Evolutionary conservation across 345 rosid species (phyloP), one percentile per base, ranked within the genome.

Genomic region (Ceriops tagal): DNA sequence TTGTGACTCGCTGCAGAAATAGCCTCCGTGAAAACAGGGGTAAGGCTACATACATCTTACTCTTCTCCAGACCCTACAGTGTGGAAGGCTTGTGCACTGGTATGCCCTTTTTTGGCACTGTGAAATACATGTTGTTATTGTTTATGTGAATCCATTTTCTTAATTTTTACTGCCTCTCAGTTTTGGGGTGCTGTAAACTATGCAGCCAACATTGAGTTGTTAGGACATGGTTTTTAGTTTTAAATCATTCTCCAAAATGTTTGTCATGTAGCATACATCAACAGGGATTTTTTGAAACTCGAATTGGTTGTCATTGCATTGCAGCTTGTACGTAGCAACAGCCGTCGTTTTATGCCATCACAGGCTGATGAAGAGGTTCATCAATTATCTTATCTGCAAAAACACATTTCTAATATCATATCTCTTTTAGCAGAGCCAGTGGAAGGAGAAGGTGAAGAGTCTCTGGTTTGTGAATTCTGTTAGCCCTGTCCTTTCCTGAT

Each of bases 271-370:
- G 19, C 31, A 0, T 65, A 31, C 34, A 16, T 27, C 22, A 32
- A 1, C 46, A 39, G 11, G 11, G 3, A 39, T 2, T 10, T 39
- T 39, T 43, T 43, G 13, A 43, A 43, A 43, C 19, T 3, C 13
- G 18, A 43, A 43, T 43, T 43, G 5, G 1, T 11, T 43, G 15
- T 43, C 2, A 32, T 74, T 62, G 56, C 43, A 30, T 75, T 73
- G 82, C 88, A 96, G 99, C 96, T 92, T 76, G 99, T 88, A 46
- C 97, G 98, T n/a, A 87, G 98, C 90, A 92, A 96, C 70, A 90
- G 86, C 80, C 89, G 99, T 61, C 89, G 98, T 62, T 90, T 88
- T 81, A 81, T 86, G 97, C 98, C 97, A 64, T 96, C 99, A n/a
- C 98, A 86, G 77, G 85, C 87, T 39, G 99, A 96, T 79, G 99